Conservation (phyloP, 2,329 filamentous ascomycete genomes). For the Onygena corvina region DNA sequence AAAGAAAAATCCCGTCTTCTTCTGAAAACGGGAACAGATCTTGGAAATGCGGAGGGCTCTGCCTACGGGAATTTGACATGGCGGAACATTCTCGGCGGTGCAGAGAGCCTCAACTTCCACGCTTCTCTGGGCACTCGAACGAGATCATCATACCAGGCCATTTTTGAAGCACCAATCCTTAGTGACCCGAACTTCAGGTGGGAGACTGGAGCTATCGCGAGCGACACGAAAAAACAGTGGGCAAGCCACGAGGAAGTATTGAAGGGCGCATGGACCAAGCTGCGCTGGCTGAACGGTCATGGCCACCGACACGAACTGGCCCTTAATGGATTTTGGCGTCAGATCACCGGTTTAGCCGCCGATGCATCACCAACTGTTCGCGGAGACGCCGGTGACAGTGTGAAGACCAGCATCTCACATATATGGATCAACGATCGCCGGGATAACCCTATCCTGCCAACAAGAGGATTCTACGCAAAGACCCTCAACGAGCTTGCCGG, state of each 20-base stretch:
- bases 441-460: constrained; percentile 75
- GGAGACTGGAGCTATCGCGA: constrained; percentile 68
- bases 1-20: constrained; percentile 71
- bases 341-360: constrained; percentile 65
- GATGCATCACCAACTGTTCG: constrained; percentile 71
- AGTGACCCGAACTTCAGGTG: constrained; percentile 72
- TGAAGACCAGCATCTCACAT: constrained; percentile 79
- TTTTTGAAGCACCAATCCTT: constrained; percentile 68
- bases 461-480: constrained; percentile 67
- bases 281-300: constrained; percentile 57
- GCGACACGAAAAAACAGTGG: constrained; percentile 79
- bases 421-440: constrained; percentile 68
- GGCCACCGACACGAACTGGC: constrained; percentile 64
- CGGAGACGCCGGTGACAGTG: constrained; percentile 73
- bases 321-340: constrained; percentile 75
- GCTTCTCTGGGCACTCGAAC: constrained; percentile 83
- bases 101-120: constrained; percentile 77
- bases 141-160: constrained; percentile 77
- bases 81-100: constrained; percentile 89
- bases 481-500: constrained; percentile 75
- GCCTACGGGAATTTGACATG: constrained; percentile 78
- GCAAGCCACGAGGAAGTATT: constrained; percentile 86
- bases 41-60: constrained; percentile 86
- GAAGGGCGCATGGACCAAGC: constrained; percentile 62
- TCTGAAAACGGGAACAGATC: constrained; percentile 86